Base-by-base conservation (phyloP, 768 basidiomycete species). In the Coprinopsis marcescibilis region DNA sequence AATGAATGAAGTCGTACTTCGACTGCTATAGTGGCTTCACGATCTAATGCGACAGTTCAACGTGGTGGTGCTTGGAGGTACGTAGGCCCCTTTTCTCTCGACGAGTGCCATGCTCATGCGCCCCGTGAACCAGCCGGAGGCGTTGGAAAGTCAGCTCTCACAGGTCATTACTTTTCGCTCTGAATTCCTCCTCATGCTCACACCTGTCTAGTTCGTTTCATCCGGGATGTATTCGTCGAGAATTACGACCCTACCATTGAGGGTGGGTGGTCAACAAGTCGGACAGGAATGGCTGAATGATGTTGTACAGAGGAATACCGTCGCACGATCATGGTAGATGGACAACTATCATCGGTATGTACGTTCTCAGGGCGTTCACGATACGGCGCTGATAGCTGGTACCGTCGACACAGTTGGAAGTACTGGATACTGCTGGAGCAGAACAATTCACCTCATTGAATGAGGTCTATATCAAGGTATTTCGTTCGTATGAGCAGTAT, bases 131-230 rank as follows among this genome's bases (percentile, higher is more conserved):
- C 21, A 89, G 88, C 88, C 58, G 89, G 89, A 57, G 89, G 89
- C 19, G 89, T 92, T 44, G 89, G 89, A 39, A 92, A 92, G 65
- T 90, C 88, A 20, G 87, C 89, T 11, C 71, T 92, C 26, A 89
- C 87, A 59, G 73, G 77, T 72, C 52, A 43, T 56, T 48, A 12
- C 15, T 12, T 24, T 20, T 29, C 10, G 32, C 32, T 40, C 24
- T 13, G 21, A 25, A 42, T 17, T 19, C 17, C 34, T 4, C 43
- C 25, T 24, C 47, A 34, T 43, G 46, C 13, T 33, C 52, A 38
- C 5, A 43, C 37, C 14, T 54, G 20, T 6, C 17, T 50, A 76
- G 81, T 88, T 55, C 78, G 86, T 49, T 89, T 84, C 60, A 78
- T 88, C 38, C 75, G 75, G 53, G 78, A 85, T 61, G 71, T 76